Evolutionary conservation across 495 filamentous ascomycete species (phyloP), one percentile per base, ranked within the genome.

Genomic region (Penicillium egyptiacum): DNA sequence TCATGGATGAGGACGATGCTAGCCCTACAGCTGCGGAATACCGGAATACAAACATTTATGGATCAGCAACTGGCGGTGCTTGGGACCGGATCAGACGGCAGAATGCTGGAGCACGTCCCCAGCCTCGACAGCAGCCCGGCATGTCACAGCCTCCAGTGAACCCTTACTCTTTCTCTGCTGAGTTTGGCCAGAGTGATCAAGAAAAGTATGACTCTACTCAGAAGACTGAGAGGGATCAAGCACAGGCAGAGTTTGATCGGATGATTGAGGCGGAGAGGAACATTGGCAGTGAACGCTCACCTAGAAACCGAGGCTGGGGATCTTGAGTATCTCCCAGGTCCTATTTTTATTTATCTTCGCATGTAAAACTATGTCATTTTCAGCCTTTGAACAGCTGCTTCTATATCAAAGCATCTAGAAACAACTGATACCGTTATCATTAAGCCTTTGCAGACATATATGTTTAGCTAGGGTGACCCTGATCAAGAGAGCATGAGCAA

Each of bases 21-120:
- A 77, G 74, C 48, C 74, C 76, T 22, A 71, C 69, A 0, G 74
- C 72, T 8, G 58, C 65, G 3, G 76, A 75, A 37, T 71, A 76
- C 55, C 58, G 70, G 10, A 43, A 52, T 26, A 59, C 51, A 26
- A 63, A 59, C 23, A 50, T 51, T n/a, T 42, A 64, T 30, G 59
- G 55, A 7, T 48, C 53, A 17, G 9, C 60, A 19, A 5, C 41
- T 26, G 69, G 71, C 19, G 71, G 71, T 63, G 69, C 67, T n/a
- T 79, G 76, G 76, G 76, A 74, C 2, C 72, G 71, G n/a, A 63
- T 79, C 20, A 56, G 76, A 52, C 69, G 59, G 28, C 67, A 75
- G 40, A 72, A 62, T 49, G 25, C 37, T 0, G 35, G 44, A n/a
- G 50, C 28, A 25, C 42, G 43, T 4, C 28, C 60, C 10, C 64